Conservation (phyloP, 1,284 basidiomycete genomes). For the Inonotus hispidus region DNA sequence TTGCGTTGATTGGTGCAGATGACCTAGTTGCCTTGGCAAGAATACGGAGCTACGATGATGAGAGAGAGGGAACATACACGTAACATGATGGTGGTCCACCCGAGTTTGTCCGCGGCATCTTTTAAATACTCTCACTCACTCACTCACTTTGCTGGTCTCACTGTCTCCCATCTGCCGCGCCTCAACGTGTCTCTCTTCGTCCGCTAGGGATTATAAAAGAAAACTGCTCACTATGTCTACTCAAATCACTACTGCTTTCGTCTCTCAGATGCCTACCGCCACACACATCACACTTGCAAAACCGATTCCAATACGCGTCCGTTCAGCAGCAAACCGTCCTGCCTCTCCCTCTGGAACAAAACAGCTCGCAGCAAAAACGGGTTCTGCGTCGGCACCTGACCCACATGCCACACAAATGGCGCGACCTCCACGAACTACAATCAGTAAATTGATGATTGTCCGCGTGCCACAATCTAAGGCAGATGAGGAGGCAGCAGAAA, state of each 20-base stretch:
- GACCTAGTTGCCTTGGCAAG: neutral
- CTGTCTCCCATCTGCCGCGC: neutral
- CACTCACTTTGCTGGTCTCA: neutral
- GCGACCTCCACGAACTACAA: slow-evolving; percentile 48
- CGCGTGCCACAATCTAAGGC: slow-evolving; percentile 41
- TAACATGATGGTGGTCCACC: neutral
- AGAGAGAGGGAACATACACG: neutral
- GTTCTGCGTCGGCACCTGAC: slow-evolving; percentile 61
- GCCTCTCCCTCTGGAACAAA: slow-evolving; percentile 20
- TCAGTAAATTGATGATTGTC: slow-evolving; percentile 69
- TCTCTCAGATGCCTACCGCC: neutral
- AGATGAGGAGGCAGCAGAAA: slow-evolving; percentile 22
- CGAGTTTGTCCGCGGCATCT: neutral
- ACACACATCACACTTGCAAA: neutral
- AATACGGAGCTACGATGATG: neutral
- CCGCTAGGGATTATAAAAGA: too few relatives aligned
- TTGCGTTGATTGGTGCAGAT: neutral
- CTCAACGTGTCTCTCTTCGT: neutral
- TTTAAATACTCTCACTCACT: neutral
- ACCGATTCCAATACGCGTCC: slow-evolving; percentile 8
- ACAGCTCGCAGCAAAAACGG: slow-evolving; percentile 50
- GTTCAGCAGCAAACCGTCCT: neutral
- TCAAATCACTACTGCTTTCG: neutral
- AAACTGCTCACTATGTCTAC: neutral
- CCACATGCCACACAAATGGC: slow-evolving; percentile 56